Conservation (phyloP, 192 early-diverging fungal species). For the Funneliformis geosporum region DNA sequence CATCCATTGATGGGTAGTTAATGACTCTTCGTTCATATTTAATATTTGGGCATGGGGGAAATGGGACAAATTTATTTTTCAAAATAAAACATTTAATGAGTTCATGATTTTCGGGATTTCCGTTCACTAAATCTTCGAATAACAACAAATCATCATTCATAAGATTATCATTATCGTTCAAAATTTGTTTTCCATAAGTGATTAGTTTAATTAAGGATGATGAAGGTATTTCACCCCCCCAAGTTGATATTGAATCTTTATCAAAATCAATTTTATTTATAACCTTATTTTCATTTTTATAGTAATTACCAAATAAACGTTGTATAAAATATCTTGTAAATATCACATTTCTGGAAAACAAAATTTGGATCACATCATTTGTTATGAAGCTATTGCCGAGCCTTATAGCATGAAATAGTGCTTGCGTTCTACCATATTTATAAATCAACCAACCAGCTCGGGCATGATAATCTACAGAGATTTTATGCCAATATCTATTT, state of each 20-base stretch:
- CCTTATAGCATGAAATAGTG: constrained; percentile 12
- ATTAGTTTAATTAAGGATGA: not conserved
- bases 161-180: too few relatives aligned
- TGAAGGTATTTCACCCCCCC: not conserved
- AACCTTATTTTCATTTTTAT: constrained; percentile 9
- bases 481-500: not conserved
- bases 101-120: not conserved
- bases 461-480: not conserved
- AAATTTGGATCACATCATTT: not conserved
- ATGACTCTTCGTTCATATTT: not conserved
- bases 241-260: not conserved
- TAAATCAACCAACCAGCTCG: not conserved
- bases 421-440: constrained; percentile 13
- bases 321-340: constrained; percentile 16
- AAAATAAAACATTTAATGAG: not conserved
- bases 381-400: not conserved
- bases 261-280: not conserved
- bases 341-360: not conserved
- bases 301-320: not conserved
- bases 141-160: too few relatives aligned
- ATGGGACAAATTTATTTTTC: constrained; percentile 6
- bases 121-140: too few relatives aligned
- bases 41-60: constrained; percentile 15
- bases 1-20: constrained; percentile 19
- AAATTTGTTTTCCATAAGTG: not conserved